Evolutionary conservation across 495 filamentous ascomycete genomes (phyloP).

Genomic region (Mycothermus thermophilus): DNA sequence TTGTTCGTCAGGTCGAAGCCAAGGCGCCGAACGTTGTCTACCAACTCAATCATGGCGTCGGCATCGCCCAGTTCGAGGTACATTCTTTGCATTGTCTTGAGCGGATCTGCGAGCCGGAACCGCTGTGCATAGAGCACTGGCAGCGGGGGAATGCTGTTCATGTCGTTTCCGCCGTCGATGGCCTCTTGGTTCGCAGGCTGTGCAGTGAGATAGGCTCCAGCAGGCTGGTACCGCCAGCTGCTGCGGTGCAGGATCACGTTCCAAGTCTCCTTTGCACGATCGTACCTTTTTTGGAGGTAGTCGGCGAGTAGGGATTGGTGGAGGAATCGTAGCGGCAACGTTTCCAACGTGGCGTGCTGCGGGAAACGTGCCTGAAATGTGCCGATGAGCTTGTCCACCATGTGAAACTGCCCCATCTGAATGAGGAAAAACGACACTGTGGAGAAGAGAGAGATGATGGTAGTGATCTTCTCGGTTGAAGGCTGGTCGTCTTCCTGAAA

Average conservation of each 20-base stretch:
- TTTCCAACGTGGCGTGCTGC: constrained; percentile 11
- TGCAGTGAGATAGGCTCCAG: background rate
- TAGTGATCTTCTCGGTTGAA: constrained; percentile 13
- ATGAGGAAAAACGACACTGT: constrained; percentile 49
- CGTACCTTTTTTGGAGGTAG: constrained; percentile 38
- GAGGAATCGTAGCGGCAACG: constrained; percentile 44
- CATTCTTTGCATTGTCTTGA: constrained; percentile 48
- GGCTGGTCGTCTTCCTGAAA: constrained; percentile 4
- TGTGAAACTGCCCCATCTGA: constrained; percentile 37
- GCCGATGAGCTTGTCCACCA: constrained; percentile 43
- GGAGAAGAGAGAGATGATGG: constrained; percentile 40
- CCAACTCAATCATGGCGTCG: constrained; percentile 31
- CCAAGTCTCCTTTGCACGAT: constrained; percentile 54
- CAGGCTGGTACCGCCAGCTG: constrained; percentile 22
- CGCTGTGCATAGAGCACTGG: constrained; percentile 39
- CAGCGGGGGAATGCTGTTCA: too few species aligned
- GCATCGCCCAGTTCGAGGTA: constrained; percentile 34
- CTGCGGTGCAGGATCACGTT: constrained; percentile 40
- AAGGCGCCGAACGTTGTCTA: constrained; percentile 36
- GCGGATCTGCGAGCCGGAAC: constrained; percentile 41
- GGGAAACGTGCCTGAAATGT: constrained; percentile 32
- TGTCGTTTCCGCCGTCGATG: background rate
- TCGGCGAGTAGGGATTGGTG: constrained; percentile 51
- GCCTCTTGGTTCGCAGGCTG: background rate
- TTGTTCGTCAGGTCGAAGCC: constrained; percentile 55